Conservation (phyloP, 495 filamentous ascomycete species). For the Lasiosphaeria hispida region DNA sequence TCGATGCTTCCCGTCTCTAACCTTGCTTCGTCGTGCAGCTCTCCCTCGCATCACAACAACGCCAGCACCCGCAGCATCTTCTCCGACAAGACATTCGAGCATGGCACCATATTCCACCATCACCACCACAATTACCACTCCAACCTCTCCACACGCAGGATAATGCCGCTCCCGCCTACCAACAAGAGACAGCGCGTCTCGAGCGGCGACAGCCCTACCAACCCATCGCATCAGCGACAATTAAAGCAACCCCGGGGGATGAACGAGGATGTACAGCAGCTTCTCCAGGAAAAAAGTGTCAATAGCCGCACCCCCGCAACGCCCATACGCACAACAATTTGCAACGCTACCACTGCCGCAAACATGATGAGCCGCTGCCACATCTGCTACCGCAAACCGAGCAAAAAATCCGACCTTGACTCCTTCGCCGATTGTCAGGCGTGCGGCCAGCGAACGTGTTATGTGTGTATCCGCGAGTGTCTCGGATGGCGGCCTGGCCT, state of each 20-base stretch:
- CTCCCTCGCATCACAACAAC: neutral
- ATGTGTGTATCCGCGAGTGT: constrained; percentile 48
- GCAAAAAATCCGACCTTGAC: constrained; percentile 48
- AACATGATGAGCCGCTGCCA: constrained; percentile 42
- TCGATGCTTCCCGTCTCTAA: no score
- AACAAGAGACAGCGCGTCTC: constrained; percentile 24
- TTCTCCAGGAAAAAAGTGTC: neutral
- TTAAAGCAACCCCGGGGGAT: no score
- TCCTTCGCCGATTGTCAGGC: constrained; percentile 46
- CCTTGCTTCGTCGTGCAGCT: no score
- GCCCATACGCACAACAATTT: neutral
- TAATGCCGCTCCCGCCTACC: constrained; percentile 32
- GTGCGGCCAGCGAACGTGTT: constrained; percentile 47
- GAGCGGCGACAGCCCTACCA: neutral
- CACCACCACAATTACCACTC: constrained; percentile 17
- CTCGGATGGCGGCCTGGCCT: constrained; percentile 33
- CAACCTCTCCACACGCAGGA: constrained; percentile 25
- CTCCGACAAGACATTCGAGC: constrained; percentile 10
- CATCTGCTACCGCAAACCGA: constrained; percentile 48
- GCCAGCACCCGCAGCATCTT: constrained; percentile 10
- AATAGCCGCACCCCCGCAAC: constrained; percentile 5
- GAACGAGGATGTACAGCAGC: no score
- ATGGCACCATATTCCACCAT: constrained; percentile 12
- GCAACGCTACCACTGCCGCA: constrained; percentile 10
- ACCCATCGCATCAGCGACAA: neutral